Conservation (phyloP, 140 eudicot genomes). For the Bidens hawaiensis region DNA sequence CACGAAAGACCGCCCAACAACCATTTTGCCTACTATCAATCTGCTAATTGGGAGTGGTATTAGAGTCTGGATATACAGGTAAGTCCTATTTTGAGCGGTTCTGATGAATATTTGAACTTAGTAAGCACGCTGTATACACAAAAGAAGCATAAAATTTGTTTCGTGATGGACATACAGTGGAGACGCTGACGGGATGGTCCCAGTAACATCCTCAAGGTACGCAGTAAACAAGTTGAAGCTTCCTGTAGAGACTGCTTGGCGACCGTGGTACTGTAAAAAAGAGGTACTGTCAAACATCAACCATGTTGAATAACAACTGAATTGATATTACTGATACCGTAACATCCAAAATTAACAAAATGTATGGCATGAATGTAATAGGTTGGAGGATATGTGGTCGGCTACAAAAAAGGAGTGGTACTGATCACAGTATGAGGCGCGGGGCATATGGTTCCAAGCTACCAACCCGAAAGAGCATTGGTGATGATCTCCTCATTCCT, state of each 20-base stretch:
- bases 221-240: conserved; percentile 26
- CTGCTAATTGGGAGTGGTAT: conserved; percentile 33
- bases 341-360: too few species aligned
- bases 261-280: conserved; percentile 20
- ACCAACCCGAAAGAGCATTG: conserved; percentile 45
- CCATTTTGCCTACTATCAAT: conserved; percentile 35
- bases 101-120: too few species aligned
- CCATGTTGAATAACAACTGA: neutral
- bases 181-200: conserved; percentile 34
- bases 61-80: conserved; percentile 48
- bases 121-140: neutral
- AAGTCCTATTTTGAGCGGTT: conserved; percentile 2
- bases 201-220: conserved; percentile 45
- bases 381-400: too few species aligned
- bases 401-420: conserved; percentile 28
- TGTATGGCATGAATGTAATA: too few species aligned
- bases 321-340: too few species aligned
- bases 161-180: conserved; percentile 25
- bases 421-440: conserved; percentile 44
- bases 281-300: conserved; percentile 27
- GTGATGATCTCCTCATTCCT: conserved; percentile 42
- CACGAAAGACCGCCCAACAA: conserved; percentile 35
- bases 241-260: too few species aligned
- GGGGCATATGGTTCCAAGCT: conserved; percentile 44
- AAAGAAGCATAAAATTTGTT: neutral